A percentile compares a stretch with the other conserved stretches of the same genome.
phyloP scores from a whole-genome alignment of 1,284 basidiomycete genomes.

The Wolfiporia cocos region DNA sequence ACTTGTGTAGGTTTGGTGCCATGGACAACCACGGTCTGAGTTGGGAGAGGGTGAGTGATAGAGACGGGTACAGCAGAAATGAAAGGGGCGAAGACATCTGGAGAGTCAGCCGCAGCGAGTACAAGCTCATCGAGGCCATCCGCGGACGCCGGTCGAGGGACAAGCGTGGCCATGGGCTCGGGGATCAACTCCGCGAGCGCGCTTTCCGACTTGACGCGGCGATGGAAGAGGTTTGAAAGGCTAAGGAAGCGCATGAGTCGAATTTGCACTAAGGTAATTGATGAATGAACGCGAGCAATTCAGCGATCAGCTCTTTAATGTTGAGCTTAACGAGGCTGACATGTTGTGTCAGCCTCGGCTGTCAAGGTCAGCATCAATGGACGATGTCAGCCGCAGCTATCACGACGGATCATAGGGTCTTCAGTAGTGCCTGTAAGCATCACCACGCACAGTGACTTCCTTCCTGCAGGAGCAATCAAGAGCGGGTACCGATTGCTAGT shows the following conservation, averaged over 20 bases:
- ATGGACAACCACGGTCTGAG: slow-evolving; percentile 3
- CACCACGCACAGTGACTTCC: too few relatives aligned
- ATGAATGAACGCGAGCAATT: too few relatives aligned
- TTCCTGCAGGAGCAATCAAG: too few relatives aligned
- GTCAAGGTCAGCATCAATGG: too few relatives aligned
- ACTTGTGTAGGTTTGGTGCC: neutral
- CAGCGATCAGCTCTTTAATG: too few relatives aligned
- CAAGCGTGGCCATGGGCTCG: slow-evolving; percentile 8
- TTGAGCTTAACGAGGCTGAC: too few relatives aligned
- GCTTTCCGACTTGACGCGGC: slow-evolving; percentile 30
- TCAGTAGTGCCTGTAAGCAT: too few relatives aligned
- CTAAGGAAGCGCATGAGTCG: slow-evolving; percentile 34
- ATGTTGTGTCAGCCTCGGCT: too few relatives aligned
- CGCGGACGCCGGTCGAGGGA: slow-evolving; percentile 19
- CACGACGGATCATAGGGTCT: too few relatives aligned
- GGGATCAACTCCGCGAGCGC: slow-evolving; percentile 17
- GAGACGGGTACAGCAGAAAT: slow-evolving; percentile 6
- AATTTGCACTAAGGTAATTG: too few relatives aligned
- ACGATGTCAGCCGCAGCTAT: too few relatives aligned
- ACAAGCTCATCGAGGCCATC: slow-evolving; percentile 14
- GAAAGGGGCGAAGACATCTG: slow-evolving; percentile 12
- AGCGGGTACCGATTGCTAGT: too few relatives aligned
- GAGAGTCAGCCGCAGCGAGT: slow-evolving; percentile 2
- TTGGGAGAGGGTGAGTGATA: slow-evolving; percentile 4
- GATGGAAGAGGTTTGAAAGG: slow-evolving; percentile 28